phyloP scores from a whole-genome alignment of 2,329 filamentous ascomycete genomes.

The Didymella pomorum region DNA sequence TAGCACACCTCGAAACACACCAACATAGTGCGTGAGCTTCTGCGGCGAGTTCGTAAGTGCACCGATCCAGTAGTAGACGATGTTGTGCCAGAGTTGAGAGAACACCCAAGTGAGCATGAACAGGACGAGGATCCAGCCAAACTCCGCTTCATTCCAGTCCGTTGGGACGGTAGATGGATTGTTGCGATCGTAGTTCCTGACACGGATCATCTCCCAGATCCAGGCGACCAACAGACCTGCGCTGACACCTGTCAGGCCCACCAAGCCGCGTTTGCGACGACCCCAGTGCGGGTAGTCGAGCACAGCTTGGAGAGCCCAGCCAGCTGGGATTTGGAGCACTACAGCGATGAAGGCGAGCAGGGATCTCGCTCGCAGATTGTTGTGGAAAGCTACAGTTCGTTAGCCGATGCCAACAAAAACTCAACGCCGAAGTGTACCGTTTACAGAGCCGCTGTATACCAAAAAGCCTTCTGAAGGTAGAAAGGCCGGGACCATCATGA shows the following conservation, averaged over 20 bases:
- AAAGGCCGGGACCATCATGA: not conserved
- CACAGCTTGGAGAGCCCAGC: not conserved
- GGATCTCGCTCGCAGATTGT: not conserved
- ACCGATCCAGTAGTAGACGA: not conserved
- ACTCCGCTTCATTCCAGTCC: not conserved
- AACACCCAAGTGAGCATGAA: not conserved
- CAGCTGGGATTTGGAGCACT: not conserved
- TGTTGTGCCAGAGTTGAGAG: not conserved
- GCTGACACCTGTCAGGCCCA: constrained; percentile 19
- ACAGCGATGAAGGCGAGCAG: not conserved
- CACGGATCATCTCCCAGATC: constrained; percentile 47
- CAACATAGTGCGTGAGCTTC: not conserved
- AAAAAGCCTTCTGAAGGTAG: not conserved
- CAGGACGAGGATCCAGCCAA: not conserved
- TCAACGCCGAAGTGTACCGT: not conserved
- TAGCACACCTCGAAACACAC: not conserved
- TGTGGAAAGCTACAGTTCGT: not conserved
- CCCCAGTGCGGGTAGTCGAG: not conserved
- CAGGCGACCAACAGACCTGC: constrained; percentile 40
- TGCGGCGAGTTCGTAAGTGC: not conserved
- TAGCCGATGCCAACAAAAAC: not conserved
- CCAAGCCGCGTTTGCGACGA: not conserved
- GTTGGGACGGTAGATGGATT: constrained; percentile 14
- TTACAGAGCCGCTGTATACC: not conserved
- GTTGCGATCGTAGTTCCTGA: constrained; percentile 41